Conservation (phyloP, 78 protist species). For the slime mould (Dictyostelium discoideum) region DNA sequence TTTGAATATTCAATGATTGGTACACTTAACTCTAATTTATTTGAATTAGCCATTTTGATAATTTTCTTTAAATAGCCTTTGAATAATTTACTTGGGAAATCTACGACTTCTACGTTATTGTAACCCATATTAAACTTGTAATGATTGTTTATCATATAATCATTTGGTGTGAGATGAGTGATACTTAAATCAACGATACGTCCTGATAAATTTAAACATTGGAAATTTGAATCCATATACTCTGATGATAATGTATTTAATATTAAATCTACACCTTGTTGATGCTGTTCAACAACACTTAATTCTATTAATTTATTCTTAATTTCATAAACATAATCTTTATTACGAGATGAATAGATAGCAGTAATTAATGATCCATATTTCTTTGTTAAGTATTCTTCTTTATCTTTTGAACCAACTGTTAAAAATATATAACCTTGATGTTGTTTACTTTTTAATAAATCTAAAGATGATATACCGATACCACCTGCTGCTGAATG, state of each 20-base stretch:
- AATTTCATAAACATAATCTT: background rate
- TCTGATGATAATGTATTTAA: constrained; percentile 4
- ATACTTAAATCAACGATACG: constrained; percentile 34
- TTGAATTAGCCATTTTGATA: background rate
- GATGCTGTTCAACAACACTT: background rate
- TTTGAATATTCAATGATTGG: background rate
- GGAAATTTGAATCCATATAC: background rate
- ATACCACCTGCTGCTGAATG: constrained; percentile 11
- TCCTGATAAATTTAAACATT: background rate
- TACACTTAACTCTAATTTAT: background rate
- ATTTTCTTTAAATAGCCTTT: background rate
- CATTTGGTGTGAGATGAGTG: background rate
- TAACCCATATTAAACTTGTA: background rate
- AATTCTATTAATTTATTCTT: background rate
- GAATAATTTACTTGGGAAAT: background rate
- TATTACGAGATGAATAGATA: background rate
- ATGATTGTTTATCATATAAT: background rate
- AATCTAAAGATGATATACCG: constrained; percentile 74
- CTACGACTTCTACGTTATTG: background rate
- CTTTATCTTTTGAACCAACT: constrained; percentile 31
- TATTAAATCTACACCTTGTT: constrained; percentile 34
- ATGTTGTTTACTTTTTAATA: constrained; percentile 70
- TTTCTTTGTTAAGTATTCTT: background rate
- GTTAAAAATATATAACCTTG: constrained; percentile 2
- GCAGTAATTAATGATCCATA: constrained; percentile 21